Evolutionary conservation across 176 grass and related monocot species (phyloP).

Genomic region (Elaeis guineensis): DNA sequence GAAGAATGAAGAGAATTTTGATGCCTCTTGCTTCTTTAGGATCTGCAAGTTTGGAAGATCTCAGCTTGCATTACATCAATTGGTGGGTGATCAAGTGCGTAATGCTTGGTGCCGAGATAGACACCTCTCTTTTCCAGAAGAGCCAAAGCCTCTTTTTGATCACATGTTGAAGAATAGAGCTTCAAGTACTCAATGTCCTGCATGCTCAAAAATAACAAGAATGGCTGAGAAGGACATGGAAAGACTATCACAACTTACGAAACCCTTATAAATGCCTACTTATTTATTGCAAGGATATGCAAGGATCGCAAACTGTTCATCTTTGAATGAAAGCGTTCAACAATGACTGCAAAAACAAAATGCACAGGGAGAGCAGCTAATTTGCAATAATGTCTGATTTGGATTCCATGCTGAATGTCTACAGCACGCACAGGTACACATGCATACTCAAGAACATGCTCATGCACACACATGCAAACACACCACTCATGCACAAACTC

Average conservation of each 20-base stretch:
- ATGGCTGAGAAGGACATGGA: no score
- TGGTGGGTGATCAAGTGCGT: constrained; percentile 58
- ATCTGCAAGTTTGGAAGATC: constrained; percentile 71
- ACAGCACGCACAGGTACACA: no score
- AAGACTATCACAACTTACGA: neutral
- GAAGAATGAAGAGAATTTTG: no score
- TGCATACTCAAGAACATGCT: no score
- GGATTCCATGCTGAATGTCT: no score
- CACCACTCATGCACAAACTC: no score
- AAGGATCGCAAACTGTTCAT: no score
- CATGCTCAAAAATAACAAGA: neutral
- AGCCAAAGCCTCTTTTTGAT: constrained; percentile 51
- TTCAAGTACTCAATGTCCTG: constrained; percentile 93
- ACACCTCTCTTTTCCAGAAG: constrained; percentile 60
- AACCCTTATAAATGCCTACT: neutral
- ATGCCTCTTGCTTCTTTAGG: constrained; percentile 11
- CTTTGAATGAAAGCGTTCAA: no score
- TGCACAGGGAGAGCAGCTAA: no score
- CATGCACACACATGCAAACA: no score
- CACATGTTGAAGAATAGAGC: constrained; percentile 62
- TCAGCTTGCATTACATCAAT: constrained; percentile 77
- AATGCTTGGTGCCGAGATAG: constrained; percentile 67
- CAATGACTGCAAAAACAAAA: no score
- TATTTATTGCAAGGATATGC: neutral
- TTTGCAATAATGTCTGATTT: no score